Conservation (phyloP, 768 basidiomycete species). For the Russula abietina region DNA sequence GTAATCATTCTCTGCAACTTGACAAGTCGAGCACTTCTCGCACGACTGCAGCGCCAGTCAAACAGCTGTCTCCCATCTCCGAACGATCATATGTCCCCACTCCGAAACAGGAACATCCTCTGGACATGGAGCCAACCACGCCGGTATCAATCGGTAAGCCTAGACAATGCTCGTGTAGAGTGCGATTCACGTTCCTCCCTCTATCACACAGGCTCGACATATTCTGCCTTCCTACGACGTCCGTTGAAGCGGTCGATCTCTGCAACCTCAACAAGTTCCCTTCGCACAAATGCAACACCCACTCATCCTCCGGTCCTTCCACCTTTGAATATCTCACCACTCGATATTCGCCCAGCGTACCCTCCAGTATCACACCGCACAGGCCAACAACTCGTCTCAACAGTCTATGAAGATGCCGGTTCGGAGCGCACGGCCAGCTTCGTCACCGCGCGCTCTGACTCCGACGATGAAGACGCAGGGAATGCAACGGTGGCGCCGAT, state of each 20-base stretch:
- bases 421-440: conserved; percentile 32
- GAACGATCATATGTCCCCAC: conserved; percentile 62
- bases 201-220: conserved; percentile 26
- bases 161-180: conserved; percentile 31
- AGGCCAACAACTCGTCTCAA: conserved; percentile 30
- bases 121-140: conserved; percentile 25
- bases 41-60: conserved; percentile 26
- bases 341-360: conserved; percentile 22
- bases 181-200: not conserved
- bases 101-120: conserved; percentile 33
- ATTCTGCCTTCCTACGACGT: conserved; percentile 55
- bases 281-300: conserved; percentile 45
- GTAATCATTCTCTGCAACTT: conserved; percentile 41
- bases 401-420: conserved; percentile 31
- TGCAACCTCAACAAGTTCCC: conserved; percentile 41
- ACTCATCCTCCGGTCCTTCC: conserved; percentile 47
- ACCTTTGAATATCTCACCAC: conserved; percentile 34
- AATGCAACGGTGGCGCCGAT: not conserved
- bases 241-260: conserved; percentile 62
- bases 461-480: conserved; percentile 11
- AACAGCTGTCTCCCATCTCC: conserved; percentile 58
- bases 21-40: conserved; percentile 27
- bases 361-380: conserved; percentile 21
- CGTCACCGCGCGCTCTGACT: conserved; percentile 31
- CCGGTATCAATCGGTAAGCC: conserved; percentile 26